Evolutionary conservation across 306 rosid species (phyloP).

Genomic region (Corylus americana): DNA sequence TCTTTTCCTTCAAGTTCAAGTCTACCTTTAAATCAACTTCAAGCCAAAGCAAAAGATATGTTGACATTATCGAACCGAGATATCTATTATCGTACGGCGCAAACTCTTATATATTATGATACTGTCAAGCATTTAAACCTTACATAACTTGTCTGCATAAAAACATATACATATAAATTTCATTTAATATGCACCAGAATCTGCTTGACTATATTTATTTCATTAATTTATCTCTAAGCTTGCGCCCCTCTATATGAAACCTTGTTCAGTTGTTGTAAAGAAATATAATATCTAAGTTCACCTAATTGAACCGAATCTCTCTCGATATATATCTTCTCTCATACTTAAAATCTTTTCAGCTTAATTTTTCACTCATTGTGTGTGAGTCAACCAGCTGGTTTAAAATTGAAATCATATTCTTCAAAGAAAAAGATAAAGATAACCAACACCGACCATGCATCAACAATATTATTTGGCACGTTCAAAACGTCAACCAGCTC

Average conservation of each 20-base stretch:
- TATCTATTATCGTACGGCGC: neutral
- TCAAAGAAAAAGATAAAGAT: neutral
- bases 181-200: too few relatives aligned
- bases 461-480: neutral
- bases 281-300: too few relatives aligned
- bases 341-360: neutral
- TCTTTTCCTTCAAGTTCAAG: slow-evolving; percentile 38
- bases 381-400: too few relatives aligned
- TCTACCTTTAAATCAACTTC: slow-evolving; percentile 29
- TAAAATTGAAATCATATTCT: neutral
- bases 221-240: too few relatives aligned
- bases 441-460: too few relatives aligned
- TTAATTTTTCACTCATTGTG: neutral
- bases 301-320: too few relatives aligned
- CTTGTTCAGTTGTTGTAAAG: too few relatives aligned
- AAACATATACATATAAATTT: too few relatives aligned
- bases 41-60: slow-evolving; percentile 1
- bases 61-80: slow-evolving; percentile 20
- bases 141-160: neutral
- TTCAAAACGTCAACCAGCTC: neutral
- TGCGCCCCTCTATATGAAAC: too few relatives aligned
- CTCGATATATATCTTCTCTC: neutral
- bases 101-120: slow-evolving; percentile 11
- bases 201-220: too few relatives aligned
- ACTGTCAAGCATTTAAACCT: neutral